Conservation (phyloP, 179 eudicot genomes). For the Pouteria campechiana region DNA sequence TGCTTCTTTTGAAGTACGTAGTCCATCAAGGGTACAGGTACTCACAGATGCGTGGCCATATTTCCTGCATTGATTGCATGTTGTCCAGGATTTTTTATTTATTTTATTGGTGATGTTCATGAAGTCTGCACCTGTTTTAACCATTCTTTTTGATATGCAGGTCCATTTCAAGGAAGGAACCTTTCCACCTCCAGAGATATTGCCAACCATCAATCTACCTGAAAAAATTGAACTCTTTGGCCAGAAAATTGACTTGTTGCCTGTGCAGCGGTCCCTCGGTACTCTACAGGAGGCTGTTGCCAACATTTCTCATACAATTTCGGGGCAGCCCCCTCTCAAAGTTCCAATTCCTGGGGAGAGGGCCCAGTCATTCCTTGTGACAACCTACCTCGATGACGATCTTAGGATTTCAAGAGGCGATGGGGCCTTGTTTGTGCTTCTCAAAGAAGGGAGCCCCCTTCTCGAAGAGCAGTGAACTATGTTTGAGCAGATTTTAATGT, state of each 20-base stretch:
- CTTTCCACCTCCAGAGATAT: constrained; percentile 79
- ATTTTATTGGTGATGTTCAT: too few species aligned
- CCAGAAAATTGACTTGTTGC: constrained; percentile 55
- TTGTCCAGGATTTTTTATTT: too few species aligned
- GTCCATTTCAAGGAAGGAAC: constrained; percentile 83
- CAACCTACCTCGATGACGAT: constrained; percentile 80
- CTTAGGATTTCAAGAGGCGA: constrained; percentile 88
- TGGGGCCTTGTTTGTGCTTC: constrained; percentile 93
- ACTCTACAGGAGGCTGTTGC: constrained; percentile 74
- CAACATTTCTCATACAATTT: constrained; percentile 32
- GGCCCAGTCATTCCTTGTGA: constrained; percentile 67
- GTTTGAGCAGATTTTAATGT: too few species aligned
- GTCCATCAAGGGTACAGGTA: constrained; percentile 92
- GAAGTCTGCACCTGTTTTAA: too few species aligned
- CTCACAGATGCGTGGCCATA: background rate
- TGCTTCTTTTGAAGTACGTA: constrained; percentile 74
- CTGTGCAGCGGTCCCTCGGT: constrained; percentile 60
- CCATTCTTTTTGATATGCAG: constrained; percentile 31
- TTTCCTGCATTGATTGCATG: background rate
- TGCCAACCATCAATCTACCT: constrained; percentile 64
- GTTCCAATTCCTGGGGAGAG: constrained; percentile 72
- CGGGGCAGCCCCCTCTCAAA: constrained; percentile 60
- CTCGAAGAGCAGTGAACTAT: constrained; percentile 45
- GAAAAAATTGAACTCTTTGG: constrained; percentile 64
- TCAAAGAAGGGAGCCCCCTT: constrained; percentile 84